Percentiles rank a stretch among this genome's conserved stretches.
Evolutionary conservation across 495 filamentous ascomycete genomes (phyloP).

Genomic region (Clohesyomyces aquaticus): DNA sequence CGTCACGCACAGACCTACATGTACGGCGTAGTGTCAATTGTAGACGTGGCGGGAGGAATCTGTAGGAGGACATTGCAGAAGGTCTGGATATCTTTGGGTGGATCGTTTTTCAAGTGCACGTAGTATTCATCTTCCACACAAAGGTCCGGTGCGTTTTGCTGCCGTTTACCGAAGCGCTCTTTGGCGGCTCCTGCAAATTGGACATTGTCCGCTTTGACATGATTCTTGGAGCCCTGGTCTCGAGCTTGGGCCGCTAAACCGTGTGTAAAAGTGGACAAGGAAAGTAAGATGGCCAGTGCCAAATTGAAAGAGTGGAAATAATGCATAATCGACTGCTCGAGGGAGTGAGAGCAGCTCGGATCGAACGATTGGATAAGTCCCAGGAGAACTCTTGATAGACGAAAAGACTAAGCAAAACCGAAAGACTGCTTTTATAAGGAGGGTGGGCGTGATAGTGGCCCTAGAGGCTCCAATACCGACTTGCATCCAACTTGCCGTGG

Average conservation of each 20-base stretch:
- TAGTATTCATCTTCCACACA: no score
- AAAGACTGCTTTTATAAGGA: constrained; percentile 33
- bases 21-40: constrained; percentile 35
- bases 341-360: constrained; percentile 32
- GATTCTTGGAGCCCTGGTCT: neutral
- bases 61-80: constrained; percentile 28
- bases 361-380: constrained; percentile 17
- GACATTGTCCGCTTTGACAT: constrained; percentile 7
- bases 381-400: constrained; percentile 11
- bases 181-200: no score
- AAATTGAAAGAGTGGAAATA: constrained; percentile 26
- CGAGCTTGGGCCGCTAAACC: constrained; percentile 14
- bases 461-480: neutral
- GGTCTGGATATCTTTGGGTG: constrained; percentile 4
- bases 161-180: no score
- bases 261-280: constrained; percentile 9
- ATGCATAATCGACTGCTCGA: constrained; percentile 35
- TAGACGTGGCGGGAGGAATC: constrained; percentile 27
- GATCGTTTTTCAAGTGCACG: no score
- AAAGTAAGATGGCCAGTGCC: constrained; percentile 31
- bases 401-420: constrained; percentile 10
- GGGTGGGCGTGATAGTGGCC: constrained; percentile 8
- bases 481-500: constrained; percentile 29
- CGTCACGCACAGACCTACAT: constrained; percentile 26
- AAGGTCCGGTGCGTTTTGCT: no score